Percentiles rank a stretch among this genome's conserved stretches.
Conservation (phyloP, 345 rosid genomes). For the Rhizophora apiculata region DNA sequence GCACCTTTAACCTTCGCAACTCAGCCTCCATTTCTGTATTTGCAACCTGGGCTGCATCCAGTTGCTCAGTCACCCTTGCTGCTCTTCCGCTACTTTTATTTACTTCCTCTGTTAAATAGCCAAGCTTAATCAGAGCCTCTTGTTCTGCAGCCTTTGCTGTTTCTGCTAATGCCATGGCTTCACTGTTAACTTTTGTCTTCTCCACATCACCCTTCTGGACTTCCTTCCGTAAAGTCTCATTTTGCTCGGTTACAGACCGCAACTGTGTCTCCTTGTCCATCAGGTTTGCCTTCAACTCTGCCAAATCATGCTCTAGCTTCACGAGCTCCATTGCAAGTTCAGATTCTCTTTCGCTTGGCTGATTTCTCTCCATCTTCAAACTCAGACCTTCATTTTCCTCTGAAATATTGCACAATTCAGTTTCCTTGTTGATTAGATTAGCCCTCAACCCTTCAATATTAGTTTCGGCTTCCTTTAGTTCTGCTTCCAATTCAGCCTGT, state of each 20-base stretch:
- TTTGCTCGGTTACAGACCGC: constrained; percentile 40
- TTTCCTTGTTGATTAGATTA: constrained; percentile 75
- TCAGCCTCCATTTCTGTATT: constrained; percentile 80
- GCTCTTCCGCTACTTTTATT: constrained; percentile 67
- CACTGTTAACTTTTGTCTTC: constrained; percentile 40
- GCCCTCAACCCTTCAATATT: constrained; percentile 66
- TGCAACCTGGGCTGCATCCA: constrained; percentile 70
- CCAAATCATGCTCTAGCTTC: constrained; percentile 49
- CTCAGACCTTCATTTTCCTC: constrained; percentile 70
- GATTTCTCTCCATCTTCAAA: constrained; percentile 40
- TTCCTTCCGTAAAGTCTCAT: constrained; percentile 52
- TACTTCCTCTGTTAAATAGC: constrained; percentile 59
- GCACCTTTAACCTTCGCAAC: constrained; percentile 87
- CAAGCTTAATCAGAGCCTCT: constrained; percentile 64
- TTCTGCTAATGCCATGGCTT: constrained; percentile 43
- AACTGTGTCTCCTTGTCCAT: constrained; percentile 55
- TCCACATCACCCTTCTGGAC: constrained; percentile 49
- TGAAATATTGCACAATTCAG: constrained; percentile 57
- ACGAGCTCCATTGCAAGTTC: constrained; percentile 42
- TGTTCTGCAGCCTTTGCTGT: constrained; percentile 51
- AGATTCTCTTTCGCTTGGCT: constrained; percentile 35
- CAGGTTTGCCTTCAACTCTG: constrained; percentile 49
- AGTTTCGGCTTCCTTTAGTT: constrained; percentile 40
- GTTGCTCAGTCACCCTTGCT: constrained; percentile 54
- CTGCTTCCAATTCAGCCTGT: constrained; percentile 53